Percentiles rank a stretch among this genome's conserved stretches.
Evolutionary conservation across 306 rosid species (phyloP).

Genomic region (Casuarina glauca): DNA sequence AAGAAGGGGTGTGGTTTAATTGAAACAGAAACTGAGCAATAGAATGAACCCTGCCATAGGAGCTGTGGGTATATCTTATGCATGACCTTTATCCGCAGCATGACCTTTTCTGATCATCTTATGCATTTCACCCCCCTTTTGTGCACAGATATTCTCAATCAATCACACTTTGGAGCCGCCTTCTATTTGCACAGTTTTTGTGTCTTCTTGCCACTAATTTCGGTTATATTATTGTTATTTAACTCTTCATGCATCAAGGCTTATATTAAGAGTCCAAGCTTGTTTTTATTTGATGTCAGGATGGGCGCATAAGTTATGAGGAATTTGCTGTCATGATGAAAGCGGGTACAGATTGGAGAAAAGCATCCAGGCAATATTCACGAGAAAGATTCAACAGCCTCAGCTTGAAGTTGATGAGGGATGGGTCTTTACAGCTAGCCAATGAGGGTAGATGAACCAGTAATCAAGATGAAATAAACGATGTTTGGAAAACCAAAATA

Average conservation of each 20-base stretch:
- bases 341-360: constrained; percentile 95
- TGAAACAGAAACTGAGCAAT: too few relatives aligned
- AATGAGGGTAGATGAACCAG: constrained; percentile 46
- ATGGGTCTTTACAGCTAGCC: constrained; percentile 48
- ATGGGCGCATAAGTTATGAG: constrained; percentile 82
- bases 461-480: constrained; percentile 2
- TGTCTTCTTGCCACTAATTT: background rate
- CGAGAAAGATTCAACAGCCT: constrained; percentile 61
- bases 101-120: background rate
- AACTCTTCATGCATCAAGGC: background rate
- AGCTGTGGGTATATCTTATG: background rate
- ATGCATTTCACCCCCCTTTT: background rate
- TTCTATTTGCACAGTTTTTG: background rate
- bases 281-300: constrained; percentile 42
- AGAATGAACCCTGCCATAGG: background rate
- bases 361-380: constrained; percentile 69
- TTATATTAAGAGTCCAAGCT: background rate
- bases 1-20: background rate
- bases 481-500: constrained; percentile 1
- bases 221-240: background rate
- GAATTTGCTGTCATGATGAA: constrained; percentile 94
- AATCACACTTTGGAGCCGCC: too few relatives aligned
- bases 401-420: constrained; percentile 60
- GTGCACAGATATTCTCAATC: background rate
- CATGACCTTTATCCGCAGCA: background rate